phyloP scores from a whole-genome alignment of 2,329 filamentous ascomycete species.

The Ascochyta lentis region DNA sequence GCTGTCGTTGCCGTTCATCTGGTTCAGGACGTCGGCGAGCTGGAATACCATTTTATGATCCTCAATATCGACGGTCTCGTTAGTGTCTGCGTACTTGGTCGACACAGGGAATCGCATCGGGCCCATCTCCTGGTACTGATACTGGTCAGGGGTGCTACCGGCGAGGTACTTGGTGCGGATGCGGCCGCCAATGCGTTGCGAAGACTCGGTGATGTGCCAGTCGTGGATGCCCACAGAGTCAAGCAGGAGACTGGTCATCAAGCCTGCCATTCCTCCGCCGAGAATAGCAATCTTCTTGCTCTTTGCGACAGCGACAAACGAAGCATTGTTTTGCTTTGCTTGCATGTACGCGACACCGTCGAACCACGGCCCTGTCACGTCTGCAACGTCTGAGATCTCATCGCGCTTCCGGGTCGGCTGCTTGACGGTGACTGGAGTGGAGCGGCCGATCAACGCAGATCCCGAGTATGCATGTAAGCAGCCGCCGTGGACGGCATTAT shows the following conservation, averaged over 20 bases:
- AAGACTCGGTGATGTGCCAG: constrained; percentile 68
- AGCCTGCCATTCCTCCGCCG: constrained; percentile 69
- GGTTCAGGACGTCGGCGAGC: constrained; percentile 65
- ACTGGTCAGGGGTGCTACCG: constrained; percentile 64
- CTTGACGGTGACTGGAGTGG: constrained; percentile 48
- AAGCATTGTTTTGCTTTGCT: constrained; percentile 59
- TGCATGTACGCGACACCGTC: constrained; percentile 67
- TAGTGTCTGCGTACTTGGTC: constrained; percentile 57
- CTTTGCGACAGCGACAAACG: constrained; percentile 63
- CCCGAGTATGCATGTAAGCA: constrained; percentile 57
- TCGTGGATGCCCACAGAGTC: constrained; percentile 65
- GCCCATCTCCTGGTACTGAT: constrained; percentile 72
- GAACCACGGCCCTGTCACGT: constrained; percentile 68
- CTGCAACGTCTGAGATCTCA: constrained; percentile 57
- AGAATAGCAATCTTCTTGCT: constrained; percentile 67
- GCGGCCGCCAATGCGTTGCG: constrained; percentile 66
- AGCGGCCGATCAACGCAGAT: constrained; percentile 51
- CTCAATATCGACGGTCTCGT: constrained; percentile 64
- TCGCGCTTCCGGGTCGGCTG: constrained; percentile 47
- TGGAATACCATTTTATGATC: constrained; percentile 72
- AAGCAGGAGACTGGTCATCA: constrained; percentile 62
- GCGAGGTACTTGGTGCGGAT: constrained; percentile 69
- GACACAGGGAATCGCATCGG: constrained; percentile 69
- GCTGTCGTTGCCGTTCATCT: constrained; percentile 61
- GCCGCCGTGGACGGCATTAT: constrained; percentile 47